Percentiles rank a stretch among this genome's conserved stretches.
These are phyloP conservation scores for Drechslera avenae DNA, from an alignment of 2,329 filamentous ascomycete species.

Conservation along the genomic window DNA sequence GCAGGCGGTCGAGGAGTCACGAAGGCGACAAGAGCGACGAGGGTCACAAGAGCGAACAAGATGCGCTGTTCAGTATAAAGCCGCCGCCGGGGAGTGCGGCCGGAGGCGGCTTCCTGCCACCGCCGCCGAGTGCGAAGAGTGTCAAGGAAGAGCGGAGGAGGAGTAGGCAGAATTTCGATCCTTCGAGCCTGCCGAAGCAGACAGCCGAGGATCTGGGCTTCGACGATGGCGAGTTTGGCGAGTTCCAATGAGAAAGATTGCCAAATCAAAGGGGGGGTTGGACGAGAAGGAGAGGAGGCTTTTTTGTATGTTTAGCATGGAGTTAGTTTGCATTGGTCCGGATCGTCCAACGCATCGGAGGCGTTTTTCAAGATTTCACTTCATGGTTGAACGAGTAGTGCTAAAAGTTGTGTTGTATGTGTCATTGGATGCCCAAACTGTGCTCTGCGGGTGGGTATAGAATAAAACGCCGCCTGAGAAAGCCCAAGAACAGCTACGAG, in stretches of 20 bases:
- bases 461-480: neutral
- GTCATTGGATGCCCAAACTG: neutral
- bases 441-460: conserved; percentile 4
- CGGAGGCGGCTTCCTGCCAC: conserved; percentile 60
- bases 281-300: no score
- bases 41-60: conserved; percentile 47
- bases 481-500: neutral
- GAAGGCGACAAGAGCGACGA: conserved; percentile 48
- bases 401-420: neutral
- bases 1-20: conserved; percentile 49
- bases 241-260: conserved; percentile 65
- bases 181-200: conserved; percentile 18
- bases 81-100: conserved; percentile 63
- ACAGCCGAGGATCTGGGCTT: conserved; percentile 71
- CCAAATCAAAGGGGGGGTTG: no score
- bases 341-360: conserved; percentile 26
- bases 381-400: neutral
- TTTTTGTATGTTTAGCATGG: conserved; percentile 25
- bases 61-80: conserved; percentile 71
- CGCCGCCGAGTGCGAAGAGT: conserved; percentile 67
- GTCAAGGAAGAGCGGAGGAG: conserved; percentile 65
- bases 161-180: conserved; percentile 53
- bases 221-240: conserved; percentile 86
- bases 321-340: conserved; percentile 17
- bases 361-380: conserved; percentile 15